Base-by-base conservation (phyloP, 169 alveolate species). In the Plasmodium cynomolgi region DNA sequence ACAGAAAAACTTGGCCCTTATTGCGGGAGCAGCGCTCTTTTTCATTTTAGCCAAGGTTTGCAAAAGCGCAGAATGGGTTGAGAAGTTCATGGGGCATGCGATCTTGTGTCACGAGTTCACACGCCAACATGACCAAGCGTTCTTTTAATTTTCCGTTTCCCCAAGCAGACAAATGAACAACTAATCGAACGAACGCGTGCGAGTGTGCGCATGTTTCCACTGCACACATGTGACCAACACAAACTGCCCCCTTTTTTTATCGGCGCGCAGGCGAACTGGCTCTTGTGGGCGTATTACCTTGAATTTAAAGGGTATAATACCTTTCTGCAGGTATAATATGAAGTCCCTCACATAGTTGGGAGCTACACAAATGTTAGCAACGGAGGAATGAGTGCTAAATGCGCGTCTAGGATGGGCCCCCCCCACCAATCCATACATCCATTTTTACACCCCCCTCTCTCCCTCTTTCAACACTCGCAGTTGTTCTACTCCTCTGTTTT, bases 281-380 rank as follows among this genome's bases (percentile, higher is more conserved):
- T 91, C 54, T 81, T 81, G 37, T 91, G 95, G 95, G 95, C 95
- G 1, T 91, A 91, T 82, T 82, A 71, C 71, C 95, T 91, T 83
- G 95, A 91, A 83, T 91, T 81, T 56, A 81, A 82, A 50, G 95
- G 95, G 41, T 91, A 91, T 82, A 91, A 91, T 20, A 39, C 95
- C 84, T 91, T 91, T 82, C 20, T 91, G 68, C 84, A 72, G 62
- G 95, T 91, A 91, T 39, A 44, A 7, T 34, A 23, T 90, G 74
- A 23, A 37, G 33, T 50, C 0, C 68, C 29, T 34, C 31, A 84
- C 23, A n/a, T 74, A 44, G 9, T 29, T 44, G 37, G 13, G 80
- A 74, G 62, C 62, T 31, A 11, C 58, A 75, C 20, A 23, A n/a
- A 47, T 50, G 82, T 23, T 83, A 81, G 34, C 34, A 44, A 26